These are phyloP conservation scores for Blastocystis sp. DNA, from an alignment of 352 stramenopile genomes.

Conservation along the genomic window DNA sequence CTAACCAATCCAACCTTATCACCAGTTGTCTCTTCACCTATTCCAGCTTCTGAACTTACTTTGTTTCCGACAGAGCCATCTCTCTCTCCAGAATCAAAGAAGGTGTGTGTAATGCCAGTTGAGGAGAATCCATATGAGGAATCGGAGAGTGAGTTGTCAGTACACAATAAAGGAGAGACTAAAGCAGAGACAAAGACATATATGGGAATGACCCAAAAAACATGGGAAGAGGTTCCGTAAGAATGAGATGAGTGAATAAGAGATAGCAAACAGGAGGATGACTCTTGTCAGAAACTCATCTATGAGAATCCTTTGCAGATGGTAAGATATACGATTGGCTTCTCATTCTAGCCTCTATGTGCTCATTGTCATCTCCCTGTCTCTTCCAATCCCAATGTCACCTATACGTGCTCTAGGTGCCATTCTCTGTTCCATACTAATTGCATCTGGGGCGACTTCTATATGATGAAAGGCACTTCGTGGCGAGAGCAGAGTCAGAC, in stretches of 20 bases:
- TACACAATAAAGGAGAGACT: not conserved
- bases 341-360: conserved; percentile 19
- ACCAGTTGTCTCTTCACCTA: too few relatives aligned
- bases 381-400: not conserved
- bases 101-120: too few relatives aligned
- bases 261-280: not conserved
- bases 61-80: too few relatives aligned
- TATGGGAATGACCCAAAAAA: not conserved
- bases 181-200: conserved; percentile 1
- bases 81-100: too few relatives aligned
- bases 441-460: conserved; percentile 41
- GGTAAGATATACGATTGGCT: not conserved
- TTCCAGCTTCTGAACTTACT: too few relatives aligned
- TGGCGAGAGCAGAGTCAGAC: not conserved
- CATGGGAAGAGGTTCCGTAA: not conserved
- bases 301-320: conserved; percentile 34
- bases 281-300: not conserved
- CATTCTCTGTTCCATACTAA: not conserved
- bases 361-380: not conserved
- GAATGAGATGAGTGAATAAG: not conserved
- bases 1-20: too few relatives aligned
- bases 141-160: not conserved
- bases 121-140: not conserved
- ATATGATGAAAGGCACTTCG: not conserved
- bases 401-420: not conserved